Conservation (phyloP, 805 yeast genomes). For the Teunomyces atbi region DNA sequence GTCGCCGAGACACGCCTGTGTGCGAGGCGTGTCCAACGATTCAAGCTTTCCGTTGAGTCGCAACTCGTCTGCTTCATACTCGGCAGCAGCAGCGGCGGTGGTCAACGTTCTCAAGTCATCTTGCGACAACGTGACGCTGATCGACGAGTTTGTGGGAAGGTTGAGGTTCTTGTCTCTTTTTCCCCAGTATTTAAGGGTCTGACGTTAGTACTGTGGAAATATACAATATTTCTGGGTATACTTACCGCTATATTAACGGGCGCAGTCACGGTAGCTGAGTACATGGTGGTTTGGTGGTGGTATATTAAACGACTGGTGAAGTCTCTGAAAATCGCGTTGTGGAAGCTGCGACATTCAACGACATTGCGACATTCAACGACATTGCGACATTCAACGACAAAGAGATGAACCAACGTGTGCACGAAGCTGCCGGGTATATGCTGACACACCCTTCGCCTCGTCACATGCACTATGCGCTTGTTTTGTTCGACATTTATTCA, state of each 20-base stretch:
- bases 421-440: too few relatives aligned
- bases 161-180: constrained; percentile 87
- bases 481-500: neutral
- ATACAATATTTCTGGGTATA: too few relatives aligned
- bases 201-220: constrained; percentile 14
- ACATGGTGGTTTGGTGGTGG: constrained; percentile 24
- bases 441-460: too few relatives aligned
- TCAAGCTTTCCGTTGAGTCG: constrained; percentile 87
- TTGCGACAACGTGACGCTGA: constrained; percentile 91
- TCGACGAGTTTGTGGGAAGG: constrained; percentile 93
- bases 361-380: neutral
- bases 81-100: constrained; percentile 69
- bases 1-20: constrained; percentile 74
- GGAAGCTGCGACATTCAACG: neutral
- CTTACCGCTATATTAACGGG: constrained; percentile 87
- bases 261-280: constrained; percentile 84
- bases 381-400: too few relatives aligned
- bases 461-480: too few relatives aligned
- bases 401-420: too few relatives aligned
- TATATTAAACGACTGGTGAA: neutral
- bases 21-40: constrained; percentile 58
- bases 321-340: neutral
- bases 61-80: constrained; percentile 61
- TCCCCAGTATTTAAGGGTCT: constrained; percentile 98
- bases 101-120: constrained; percentile 89